A percentile compares a stretch with the other conserved stretches of the same genome.
Conservation (phyloP, 352 stramenopile species). For the Pythium diclinum region DNA sequence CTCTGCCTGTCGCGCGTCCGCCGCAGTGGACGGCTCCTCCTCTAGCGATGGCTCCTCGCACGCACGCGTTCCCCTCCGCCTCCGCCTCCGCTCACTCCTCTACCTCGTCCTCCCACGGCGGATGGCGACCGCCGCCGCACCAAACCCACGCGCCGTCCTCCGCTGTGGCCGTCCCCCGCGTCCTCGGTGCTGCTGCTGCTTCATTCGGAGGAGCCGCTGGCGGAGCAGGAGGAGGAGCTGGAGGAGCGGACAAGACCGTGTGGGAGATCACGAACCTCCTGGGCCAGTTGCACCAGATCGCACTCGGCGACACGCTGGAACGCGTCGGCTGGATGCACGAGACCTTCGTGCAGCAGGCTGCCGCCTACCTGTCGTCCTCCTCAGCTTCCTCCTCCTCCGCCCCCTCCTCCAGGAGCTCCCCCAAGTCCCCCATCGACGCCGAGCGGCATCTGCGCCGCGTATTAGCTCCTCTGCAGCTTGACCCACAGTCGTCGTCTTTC, state of each 20-base stretch:
- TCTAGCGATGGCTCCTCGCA: slow-evolving; percentile 2
- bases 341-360: slow-evolving; percentile 5
- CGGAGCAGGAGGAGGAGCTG: background rate
- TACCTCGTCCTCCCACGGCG: background rate
- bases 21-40: slow-evolving; percentile 11
- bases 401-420: background rate
- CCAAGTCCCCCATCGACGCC: background rate
- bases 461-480: background rate
- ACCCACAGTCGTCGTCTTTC: background rate
- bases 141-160: background rate
- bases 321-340: slow-evolving; percentile 12
- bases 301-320: slow-evolving; percentile 11
- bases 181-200: background rate
- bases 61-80: background rate
- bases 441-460: slow-evolving; percentile 9
- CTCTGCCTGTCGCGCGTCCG: background rate
- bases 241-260: slow-evolving; percentile 4
- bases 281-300: slow-evolving; percentile 3
- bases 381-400: background rate
- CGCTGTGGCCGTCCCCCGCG: background rate
- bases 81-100: background rate
- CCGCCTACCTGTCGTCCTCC: background rate
- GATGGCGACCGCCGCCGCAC: background rate
- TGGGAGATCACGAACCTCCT: slow-evolving; percentile 16
- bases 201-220: background rate